Percentiles rank a stretch among this genome's conserved stretches.
phyloP scores from a whole-genome alignment of 2,329 filamentous ascomycete species.

The Lachnellula arida region DNA sequence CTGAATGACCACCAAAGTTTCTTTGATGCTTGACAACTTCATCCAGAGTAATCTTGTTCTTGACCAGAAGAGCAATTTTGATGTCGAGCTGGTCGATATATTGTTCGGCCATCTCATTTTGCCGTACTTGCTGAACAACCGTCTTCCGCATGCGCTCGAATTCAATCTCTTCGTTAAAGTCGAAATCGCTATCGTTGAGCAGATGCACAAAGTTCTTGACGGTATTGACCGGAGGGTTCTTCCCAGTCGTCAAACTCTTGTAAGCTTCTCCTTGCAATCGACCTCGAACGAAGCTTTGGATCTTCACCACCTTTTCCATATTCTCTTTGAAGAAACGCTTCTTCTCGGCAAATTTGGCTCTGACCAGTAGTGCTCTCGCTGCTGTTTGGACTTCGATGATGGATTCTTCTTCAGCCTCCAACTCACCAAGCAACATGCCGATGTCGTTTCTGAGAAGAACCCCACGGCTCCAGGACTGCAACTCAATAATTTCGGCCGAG shows the following conservation, averaged over 20 bases:
- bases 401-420: conserved; percentile 78
- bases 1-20: conserved; percentile 87
- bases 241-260: conserved; percentile 91
- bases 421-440: conserved; percentile 66
- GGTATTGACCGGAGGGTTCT: conserved; percentile 93
- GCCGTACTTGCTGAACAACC: conserved; percentile 92
- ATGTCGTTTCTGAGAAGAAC: conserved; percentile 73
- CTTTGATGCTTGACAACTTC: conserved; percentile 96
- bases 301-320: conserved; percentile 98
- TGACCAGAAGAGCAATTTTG: conserved; percentile 95
- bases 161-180: conserved; percentile 98
- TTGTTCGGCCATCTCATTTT: conserved; percentile 95
- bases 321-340: conserved; percentile 87
- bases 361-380: conserved; percentile 68
- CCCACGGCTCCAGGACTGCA: conserved; percentile 74
- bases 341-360: conserved; percentile 76
- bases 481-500: conserved; percentile 58
- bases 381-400: conserved; percentile 71
- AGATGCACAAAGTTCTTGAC: conserved; percentile 98
- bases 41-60: conserved; percentile 98
- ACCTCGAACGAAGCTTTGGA: conserved; percentile 92
- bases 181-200: conserved; percentile 96
- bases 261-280: conserved; percentile 97
- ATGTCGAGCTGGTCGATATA: conserved; percentile 98
- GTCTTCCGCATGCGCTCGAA: conserved; percentile 93